These are phyloP conservation scores for Termitomyces eurrhizus DNA, from an alignment of 768 basidiomycete genomes.

Conservation along the genomic window DNA sequence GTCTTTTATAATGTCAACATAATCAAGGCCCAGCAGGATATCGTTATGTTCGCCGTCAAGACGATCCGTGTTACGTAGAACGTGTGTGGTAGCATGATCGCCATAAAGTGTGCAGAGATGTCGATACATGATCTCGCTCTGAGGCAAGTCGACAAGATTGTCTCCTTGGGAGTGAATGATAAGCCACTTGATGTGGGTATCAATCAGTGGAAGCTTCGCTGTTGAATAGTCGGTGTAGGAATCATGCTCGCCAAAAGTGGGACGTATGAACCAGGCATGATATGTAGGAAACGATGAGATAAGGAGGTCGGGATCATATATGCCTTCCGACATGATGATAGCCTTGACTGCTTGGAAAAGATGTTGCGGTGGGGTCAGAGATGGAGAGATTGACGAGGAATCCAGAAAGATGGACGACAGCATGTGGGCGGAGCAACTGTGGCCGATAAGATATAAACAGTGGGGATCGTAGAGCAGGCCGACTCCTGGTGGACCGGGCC, in stretches of 20 bases:
- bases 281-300: constrained; percentile 65
- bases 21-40: constrained; percentile 39
- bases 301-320: constrained; percentile 70
- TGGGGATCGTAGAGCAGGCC: constrained; percentile 32
- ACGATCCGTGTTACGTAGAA: constrained; percentile 31
- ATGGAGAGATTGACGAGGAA: constrained; percentile 35
- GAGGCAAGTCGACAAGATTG: constrained; percentile 56
- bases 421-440: constrained; percentile 85
- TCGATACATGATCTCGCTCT: constrained; percentile 57
- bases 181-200: constrained; percentile 51
- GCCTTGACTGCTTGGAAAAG: constrained; percentile 46
- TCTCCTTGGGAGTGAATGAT: constrained; percentile 75
- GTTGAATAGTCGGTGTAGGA: constrained; percentile 50
- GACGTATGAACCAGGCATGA: constrained; percentile 62
- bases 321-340: constrained; percentile 68
- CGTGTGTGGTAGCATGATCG: constrained; percentile 16
- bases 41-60: constrained; percentile 53
- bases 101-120: constrained; percentile 43
- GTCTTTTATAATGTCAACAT: constrained; percentile 39
- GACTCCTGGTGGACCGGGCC: constrained; percentile 32
- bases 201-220: constrained; percentile 35
- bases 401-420: constrained; percentile 65
- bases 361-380: constrained; percentile 39
- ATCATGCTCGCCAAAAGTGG: constrained; percentile 50
- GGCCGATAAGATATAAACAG: constrained; percentile 61